phyloP scores from a whole-genome alignment of 352 stramenopile species.

The Phytopythium chamaehyphon region DNA sequence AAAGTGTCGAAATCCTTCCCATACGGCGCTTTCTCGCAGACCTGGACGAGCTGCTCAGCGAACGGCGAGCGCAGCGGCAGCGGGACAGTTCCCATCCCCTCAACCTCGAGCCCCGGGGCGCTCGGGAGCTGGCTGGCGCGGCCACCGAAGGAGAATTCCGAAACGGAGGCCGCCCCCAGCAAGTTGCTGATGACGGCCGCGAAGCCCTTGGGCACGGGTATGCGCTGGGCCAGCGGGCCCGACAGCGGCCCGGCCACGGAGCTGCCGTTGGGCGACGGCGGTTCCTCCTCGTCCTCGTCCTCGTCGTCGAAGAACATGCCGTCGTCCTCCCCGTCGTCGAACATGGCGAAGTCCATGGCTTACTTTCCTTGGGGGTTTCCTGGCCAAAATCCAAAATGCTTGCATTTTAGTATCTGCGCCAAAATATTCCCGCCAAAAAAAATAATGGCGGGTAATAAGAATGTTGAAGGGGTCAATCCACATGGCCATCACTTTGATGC shows the following conservation, averaged over 20 bases:
- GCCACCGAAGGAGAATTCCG: constrained; percentile 14
- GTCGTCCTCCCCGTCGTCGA: neutral
- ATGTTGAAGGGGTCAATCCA: neutral
- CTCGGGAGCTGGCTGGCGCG: constrained; percentile 8
- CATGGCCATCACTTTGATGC: too few relatives aligned
- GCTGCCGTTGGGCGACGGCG: constrained; percentile 3
- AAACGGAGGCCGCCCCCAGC: constrained; percentile 2
- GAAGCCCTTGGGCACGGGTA: constrained; percentile 2
- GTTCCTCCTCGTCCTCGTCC: constrained; percentile 4
- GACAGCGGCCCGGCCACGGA: constrained; percentile 1
- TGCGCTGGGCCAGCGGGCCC: neutral
- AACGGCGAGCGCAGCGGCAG: constrained; percentile 8
- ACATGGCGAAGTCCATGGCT: constrained; percentile 1
- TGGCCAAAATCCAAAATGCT: too few relatives aligned
- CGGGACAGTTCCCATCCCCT: constrained; percentile 8
- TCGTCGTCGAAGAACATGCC: constrained; percentile 4
- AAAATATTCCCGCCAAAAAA: too few relatives aligned
- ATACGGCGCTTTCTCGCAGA: constrained; percentile 6
- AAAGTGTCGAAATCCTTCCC: constrained; percentile 4
- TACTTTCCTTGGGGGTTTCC: too few relatives aligned
- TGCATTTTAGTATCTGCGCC: too few relatives aligned
- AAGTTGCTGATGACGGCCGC: constrained; percentile 11
- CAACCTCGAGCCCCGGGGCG: constrained; percentile 7
- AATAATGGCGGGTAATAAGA: too few relatives aligned
- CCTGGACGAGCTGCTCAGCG: constrained; percentile 6